phyloP scores from a whole-genome alignment of 441 rosid species.

The Gossypium schwendimanii region DNA sequence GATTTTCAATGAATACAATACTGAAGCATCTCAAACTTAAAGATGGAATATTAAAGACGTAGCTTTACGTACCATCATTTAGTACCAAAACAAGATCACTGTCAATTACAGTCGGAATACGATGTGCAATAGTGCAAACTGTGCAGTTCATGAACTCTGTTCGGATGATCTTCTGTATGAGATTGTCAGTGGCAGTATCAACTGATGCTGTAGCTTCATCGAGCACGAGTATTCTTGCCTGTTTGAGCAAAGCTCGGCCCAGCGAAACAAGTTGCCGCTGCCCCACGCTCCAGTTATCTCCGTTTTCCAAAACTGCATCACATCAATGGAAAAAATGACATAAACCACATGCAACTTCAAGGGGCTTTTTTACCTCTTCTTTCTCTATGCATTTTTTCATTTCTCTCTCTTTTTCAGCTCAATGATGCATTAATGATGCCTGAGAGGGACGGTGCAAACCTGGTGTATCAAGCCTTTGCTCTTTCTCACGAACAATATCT shows the following conservation, averaged over 20 bases:
- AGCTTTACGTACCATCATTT: constrained; percentile 60
- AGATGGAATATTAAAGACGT: background rate
- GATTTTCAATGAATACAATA: background rate
- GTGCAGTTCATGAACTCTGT: constrained; percentile 89
- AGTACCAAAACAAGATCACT: constrained; percentile 95
- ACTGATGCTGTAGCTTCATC: constrained; percentile 99
- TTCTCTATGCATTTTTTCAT: background rate
- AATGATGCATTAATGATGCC: constrained; percentile 2
- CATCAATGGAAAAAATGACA: background rate
- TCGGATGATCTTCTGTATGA: constrained; percentile 90
- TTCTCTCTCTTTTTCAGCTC: background rate
- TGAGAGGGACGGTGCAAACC: constrained; percentile 33
- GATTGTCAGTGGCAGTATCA: constrained; percentile 97
- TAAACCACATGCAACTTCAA: constrained; percentile 10
- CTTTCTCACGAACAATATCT: constrained; percentile 76
- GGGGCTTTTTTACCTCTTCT: background rate
- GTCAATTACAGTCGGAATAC: constrained; percentile 94
- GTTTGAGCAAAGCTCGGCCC: constrained; percentile 91
- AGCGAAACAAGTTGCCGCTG: constrained; percentile 92
- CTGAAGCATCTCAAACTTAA: background rate
- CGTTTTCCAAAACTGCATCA: constrained; percentile 74
- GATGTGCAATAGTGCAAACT: constrained; percentile 97
- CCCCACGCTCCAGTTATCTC: constrained; percentile 99
- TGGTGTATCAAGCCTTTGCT: constrained; percentile 79
- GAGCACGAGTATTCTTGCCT: constrained; percentile 88